Evolutionary conservation across 148 eudicot species (phyloP), one percentile per base, ranked within the genome.

Genomic region (Persicaria tinctoria): DNA sequence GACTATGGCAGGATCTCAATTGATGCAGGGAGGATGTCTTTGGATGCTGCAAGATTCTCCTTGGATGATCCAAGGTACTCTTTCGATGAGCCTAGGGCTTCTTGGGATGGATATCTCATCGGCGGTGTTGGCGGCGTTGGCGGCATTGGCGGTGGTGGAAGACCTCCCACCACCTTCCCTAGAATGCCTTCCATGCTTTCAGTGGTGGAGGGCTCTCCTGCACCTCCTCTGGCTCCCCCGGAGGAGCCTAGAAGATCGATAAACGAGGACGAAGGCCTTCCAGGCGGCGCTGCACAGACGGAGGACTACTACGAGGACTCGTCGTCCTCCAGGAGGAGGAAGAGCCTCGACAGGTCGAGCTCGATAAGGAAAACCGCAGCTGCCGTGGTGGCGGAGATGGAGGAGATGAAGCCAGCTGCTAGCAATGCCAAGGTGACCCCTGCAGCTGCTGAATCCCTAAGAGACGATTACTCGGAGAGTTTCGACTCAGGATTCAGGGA

Each of bases 71-170:
- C 89, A 5, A 80, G 98, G 17, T 84, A 82, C 49, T 94, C 98
- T 0, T 87, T 94, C 56, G 98, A 94, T n/a, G 96, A 90, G 76
- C 96, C 96, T 51, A 86, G 98, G 49, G 98, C 98, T 63, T 90
- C 96, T 9, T 94, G 97, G 97, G 98, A 94, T 73, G 98, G 98
- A 6, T 86, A 92, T 53, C 73, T 94, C 83, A 83, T 80, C 14
- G 93, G 92, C 1, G 80, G 86, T 53, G 41, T 46, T 66, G 47
- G 47, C 38, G 74, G 54, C 41, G 3, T 32, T 32, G 41, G 41
- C 41, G 41, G 41, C 41, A 2, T 32, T 32, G 2, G 41, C 41
- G 41, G 70, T 66, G 47, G 47, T 66, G 74, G 54, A 71, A 71
- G 74, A 18, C 38, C 74, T 16, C n/a, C 57, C 5, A 71, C 55